Percentiles rank a stretch among this genome's conserved stretches.
These are phyloP conservation scores for Abortiporus biennis DNA, from an alignment of 1,284 basidiomycete species.

Conservation along the genomic window DNA sequence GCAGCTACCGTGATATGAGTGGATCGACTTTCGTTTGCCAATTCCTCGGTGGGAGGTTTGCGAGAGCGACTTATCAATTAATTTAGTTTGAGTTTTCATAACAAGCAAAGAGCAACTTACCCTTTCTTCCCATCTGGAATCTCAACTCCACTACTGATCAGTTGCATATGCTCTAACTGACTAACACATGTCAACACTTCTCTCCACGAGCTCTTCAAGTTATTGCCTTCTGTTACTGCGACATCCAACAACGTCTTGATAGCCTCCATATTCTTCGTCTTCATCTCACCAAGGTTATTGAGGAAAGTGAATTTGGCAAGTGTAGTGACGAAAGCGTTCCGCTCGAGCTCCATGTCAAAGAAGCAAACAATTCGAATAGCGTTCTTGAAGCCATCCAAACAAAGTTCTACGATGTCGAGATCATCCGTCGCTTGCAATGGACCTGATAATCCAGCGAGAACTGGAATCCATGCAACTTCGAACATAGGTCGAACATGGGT, in stretches of 20 bases:
- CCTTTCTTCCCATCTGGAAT: constrained; percentile 80
- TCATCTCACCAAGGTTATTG: constrained; percentile 97
- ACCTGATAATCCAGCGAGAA: constrained; percentile 88
- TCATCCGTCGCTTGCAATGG: constrained; percentile 92
- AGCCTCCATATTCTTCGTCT: constrained; percentile 96
- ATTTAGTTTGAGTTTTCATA: neutral
- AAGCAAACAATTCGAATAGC: constrained; percentile 92
- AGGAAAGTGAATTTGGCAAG: constrained; percentile 96
- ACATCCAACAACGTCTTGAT: constrained; percentile 92
- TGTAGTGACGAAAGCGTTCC: constrained; percentile 97
- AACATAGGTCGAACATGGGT: constrained; percentile 97
- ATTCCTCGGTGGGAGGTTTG: constrained; percentile 83
- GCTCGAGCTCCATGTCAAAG: constrained; percentile 92
- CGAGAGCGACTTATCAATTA: constrained; percentile 43
- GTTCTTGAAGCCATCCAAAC: constrained; percentile 89
- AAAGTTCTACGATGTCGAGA: constrained; percentile 86
- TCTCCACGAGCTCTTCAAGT: constrained; percentile 92
- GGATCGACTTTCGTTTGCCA: constrained; percentile 95
- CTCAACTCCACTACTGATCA: constrained; percentile 85
- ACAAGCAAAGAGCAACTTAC: constrained; percentile 35
- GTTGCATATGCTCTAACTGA: constrained; percentile 95
- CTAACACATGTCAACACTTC: constrained; percentile 95
- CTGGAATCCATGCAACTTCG: constrained; percentile 96
- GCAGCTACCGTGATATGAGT: constrained; percentile 98
- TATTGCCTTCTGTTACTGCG: constrained; percentile 90